Conservation (phyloP, 2,329 filamentous ascomycete species). For the Talaromyces rugulosus region DNA sequence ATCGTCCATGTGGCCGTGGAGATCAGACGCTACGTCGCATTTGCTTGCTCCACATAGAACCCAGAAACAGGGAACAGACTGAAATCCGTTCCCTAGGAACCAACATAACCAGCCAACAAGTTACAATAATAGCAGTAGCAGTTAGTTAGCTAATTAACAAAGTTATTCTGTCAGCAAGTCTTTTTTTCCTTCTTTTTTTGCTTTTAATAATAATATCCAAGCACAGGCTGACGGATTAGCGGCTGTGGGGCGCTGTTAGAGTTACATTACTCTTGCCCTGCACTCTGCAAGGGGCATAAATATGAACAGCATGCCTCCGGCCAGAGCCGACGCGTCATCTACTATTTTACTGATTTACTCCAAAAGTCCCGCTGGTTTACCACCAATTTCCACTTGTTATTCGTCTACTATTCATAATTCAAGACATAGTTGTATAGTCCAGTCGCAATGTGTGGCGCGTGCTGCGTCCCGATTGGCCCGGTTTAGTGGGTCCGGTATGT, state of each 20-base stretch:
- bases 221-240: neutral
- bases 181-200: neutral
- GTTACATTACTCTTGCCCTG: neutral
- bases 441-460: neutral
- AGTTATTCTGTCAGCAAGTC: neutral
- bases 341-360: no score
- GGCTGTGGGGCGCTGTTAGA: neutral
- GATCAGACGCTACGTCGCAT: neutral
- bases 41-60: neutral
- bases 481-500: slow-evolving; percentile 5
- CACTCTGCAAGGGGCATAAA: neutral
- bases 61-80: neutral
- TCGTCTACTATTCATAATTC: no score
- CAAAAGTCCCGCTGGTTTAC: no score
- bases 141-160: neutral
- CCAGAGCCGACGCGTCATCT: neutral
- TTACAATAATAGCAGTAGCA: neutral
- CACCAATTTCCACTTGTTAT: no score
- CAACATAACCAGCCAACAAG: neutral
- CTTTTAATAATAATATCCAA: neutral
- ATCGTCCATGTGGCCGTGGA: neutral
- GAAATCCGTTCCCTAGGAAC: neutral
- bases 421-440: neutral
- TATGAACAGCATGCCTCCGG: neutral
- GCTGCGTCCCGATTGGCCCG: neutral